phyloP scores from a whole-genome alignment of 2,329 filamentous ascomycete genomes.

The Hortaea sp. region DNA sequence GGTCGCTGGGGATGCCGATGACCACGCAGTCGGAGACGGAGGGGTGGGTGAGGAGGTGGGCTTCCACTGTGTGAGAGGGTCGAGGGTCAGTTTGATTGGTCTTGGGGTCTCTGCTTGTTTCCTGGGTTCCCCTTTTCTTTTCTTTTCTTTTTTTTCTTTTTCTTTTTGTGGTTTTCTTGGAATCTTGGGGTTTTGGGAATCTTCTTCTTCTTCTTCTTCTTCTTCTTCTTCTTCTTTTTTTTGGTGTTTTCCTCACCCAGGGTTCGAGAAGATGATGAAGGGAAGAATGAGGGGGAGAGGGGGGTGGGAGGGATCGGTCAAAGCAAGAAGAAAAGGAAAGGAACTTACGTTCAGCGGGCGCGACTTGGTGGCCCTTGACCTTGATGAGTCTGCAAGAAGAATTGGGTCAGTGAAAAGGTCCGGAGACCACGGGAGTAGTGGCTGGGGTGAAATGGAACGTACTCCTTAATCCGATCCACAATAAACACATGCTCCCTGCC shows the following conservation, averaged over 20 bases:
- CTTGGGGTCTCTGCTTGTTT: too few relatives aligned
- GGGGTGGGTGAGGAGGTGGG: constrained; percentile 64
- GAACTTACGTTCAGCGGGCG: constrained; percentile 45
- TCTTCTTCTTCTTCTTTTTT: too few relatives aligned
- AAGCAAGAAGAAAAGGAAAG: too few relatives aligned
- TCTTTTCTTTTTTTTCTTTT: too few relatives aligned
- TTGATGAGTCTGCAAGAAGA: constrained; percentile 21
- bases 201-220: too few relatives aligned
- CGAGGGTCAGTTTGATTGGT: constrained; percentile 13
- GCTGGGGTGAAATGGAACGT: background rate
- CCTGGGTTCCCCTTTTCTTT: too few relatives aligned
- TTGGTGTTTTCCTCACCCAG: too few relatives aligned
- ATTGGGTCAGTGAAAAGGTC: background rate
- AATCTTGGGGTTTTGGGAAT: too few relatives aligned
- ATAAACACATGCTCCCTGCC: constrained; percentile 77
- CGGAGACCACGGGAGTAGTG: background rate
- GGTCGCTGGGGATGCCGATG: constrained; percentile 58
- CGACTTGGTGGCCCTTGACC: constrained; percentile 65
- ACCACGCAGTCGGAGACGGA: constrained; percentile 71
- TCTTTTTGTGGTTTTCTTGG: too few relatives aligned
- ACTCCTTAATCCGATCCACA: constrained; percentile 69
- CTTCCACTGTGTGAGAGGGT: constrained; percentile 44
- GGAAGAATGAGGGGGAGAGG: too few relatives aligned
- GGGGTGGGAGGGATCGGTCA: too few relatives aligned
- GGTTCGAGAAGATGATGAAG: too few relatives aligned